phyloP scores from a whole-genome alignment of 106 monocot species.

The Dendrobium chrysotoxum region DNA sequence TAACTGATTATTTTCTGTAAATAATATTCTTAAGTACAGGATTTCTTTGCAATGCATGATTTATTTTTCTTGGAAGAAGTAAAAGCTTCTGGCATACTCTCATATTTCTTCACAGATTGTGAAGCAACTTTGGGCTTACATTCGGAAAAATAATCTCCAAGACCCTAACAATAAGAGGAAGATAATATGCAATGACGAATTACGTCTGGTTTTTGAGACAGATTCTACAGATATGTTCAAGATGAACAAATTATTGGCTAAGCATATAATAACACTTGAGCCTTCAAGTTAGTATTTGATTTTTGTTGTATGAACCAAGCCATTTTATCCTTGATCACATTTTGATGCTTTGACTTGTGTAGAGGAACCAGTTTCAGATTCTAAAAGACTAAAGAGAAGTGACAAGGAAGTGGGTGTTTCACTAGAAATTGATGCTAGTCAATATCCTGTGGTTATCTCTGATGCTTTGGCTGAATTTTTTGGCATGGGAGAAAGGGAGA shows the following conservation, averaged over 20 bases:
- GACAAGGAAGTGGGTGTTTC: constrained; percentile 17
- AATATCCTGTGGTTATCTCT: constrained; percentile 52
- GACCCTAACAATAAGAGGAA: constrained; percentile 96
- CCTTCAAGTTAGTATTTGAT: constrained; percentile 35
- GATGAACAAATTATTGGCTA: constrained; percentile 96
- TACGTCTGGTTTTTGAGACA: constrained; percentile 85
- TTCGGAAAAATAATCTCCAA: constrained; percentile 85
- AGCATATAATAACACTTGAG: constrained; percentile 82
- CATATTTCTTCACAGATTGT: constrained; percentile 58
- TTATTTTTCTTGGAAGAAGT: neutral
- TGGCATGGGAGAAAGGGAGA: constrained; percentile 56
- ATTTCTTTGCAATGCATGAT: neutral
- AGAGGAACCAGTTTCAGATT: constrained; percentile 42
- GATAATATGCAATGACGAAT: constrained; percentile 93
- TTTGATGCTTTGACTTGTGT: constrained; percentile 14
- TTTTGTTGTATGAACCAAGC: neutral
- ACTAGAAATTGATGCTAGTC: constrained; percentile 18
- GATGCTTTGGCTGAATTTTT: constrained; percentile 68
- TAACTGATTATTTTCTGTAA: too few relatives aligned
- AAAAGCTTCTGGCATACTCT: neutral
- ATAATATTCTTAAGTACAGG: neutral
- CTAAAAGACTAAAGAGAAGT: constrained; percentile 39
- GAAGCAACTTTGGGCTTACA: constrained; percentile 92
- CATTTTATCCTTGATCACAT: neutral
- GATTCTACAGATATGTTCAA: constrained; percentile 98